Base-by-base conservation (phyloP, 169 alveolate genomes). In the Plasmodium ovale region DNA sequence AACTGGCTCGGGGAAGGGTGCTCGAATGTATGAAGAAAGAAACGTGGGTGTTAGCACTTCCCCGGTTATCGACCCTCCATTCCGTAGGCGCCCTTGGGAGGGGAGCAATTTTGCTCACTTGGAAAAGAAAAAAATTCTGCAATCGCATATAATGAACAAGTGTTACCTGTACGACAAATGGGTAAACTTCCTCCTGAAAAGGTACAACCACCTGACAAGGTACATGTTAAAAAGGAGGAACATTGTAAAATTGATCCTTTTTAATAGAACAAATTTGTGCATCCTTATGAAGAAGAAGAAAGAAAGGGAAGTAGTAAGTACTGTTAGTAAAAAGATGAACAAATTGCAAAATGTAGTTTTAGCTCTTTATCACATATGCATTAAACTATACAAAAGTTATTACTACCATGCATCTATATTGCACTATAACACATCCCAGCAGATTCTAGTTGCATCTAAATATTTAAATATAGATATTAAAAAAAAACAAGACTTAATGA, bases 101-200 rank as follows among this genome's bases (percentile, higher is more conserved):
- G 29, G 35, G 21, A 58, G 60, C 14, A 0, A 16, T 9, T n/a
- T 21, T 62, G 16, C 56, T 47, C 23, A 47, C 2, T 47, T 47
- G 12, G 56, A 47, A 64, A 44, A 35, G 42, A 65, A 65, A 19
- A 72, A 37, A 65, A 39, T 56, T 31, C 31, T 53, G 42, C 53
- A 59, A 0, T 51, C 47, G 3, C 90, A 82, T 56, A 59, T 69
- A 27, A 64, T 82, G 3, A 82, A 82, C 25, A 82, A 82, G 19
- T 82, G 90, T 58, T 82, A 82, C 44, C 42, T 82, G 16, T 82
- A 82, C 56, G 54, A 82, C 31, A 82, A 67, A 27, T 82, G 90
- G 90, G 58, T 65, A 10, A 82, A 82, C 16, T 65, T 25, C 37
- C 16, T 64, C 71, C 44, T 82, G 37, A 82, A 39, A 14, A 82